phyloP scores from a whole-genome alignment of 1,139 yeast genomes.

The Chernovozyma sophiae-reginae region DNA sequence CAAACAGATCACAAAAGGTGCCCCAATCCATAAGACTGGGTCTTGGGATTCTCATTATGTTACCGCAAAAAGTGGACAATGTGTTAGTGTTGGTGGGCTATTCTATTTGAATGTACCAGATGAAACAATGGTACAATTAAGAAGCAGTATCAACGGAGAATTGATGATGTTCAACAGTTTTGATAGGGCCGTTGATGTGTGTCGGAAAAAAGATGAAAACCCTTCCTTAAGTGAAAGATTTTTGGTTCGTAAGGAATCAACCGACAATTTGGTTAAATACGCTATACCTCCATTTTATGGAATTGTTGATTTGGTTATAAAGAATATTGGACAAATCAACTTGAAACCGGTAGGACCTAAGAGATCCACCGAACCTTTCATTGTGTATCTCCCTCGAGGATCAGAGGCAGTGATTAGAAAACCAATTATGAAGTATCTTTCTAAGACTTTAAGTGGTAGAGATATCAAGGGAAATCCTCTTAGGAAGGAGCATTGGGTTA shows the following conservation, averaged over 20 bases:
- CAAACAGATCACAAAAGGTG: conserved; percentile 36
- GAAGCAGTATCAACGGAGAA: conserved; percentile 33
- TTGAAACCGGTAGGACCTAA: conserved; percentile 59
- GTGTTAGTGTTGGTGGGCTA: conserved; percentile 58
- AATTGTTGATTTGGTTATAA: conserved; percentile 61
- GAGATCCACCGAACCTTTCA: conserved; percentile 20
- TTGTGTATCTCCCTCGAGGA: conserved; percentile 30
- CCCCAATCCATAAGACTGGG: conserved; percentile 29
- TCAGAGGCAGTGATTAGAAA: conserved; percentile 30
- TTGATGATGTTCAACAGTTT: conserved; percentile 22
- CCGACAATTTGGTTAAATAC: conserved; percentile 35
- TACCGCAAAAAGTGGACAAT: conserved; percentile 41
- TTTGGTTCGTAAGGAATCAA: conserved; percentile 26
- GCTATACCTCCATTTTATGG: conserved; percentile 69
- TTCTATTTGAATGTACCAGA: conserved; percentile 43
- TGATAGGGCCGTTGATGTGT: conserved; percentile 23
- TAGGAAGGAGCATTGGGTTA: conserved; percentile 24
- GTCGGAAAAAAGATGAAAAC: conserved; percentile 11
- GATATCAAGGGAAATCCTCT: conserved; percentile 36
- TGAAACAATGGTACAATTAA: conserved; percentile 40
- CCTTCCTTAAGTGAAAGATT: conserved; percentile 26
- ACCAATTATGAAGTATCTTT: conserved; percentile 32
- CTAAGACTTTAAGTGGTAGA: conserved; percentile 33
- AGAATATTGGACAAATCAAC: conserved; percentile 65
- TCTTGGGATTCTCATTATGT: conserved; percentile 31